These are phyloP conservation scores for Candida silvatica DNA, from an alignment of 805 yeast genomes.

Conservation along the genomic window DNA sequence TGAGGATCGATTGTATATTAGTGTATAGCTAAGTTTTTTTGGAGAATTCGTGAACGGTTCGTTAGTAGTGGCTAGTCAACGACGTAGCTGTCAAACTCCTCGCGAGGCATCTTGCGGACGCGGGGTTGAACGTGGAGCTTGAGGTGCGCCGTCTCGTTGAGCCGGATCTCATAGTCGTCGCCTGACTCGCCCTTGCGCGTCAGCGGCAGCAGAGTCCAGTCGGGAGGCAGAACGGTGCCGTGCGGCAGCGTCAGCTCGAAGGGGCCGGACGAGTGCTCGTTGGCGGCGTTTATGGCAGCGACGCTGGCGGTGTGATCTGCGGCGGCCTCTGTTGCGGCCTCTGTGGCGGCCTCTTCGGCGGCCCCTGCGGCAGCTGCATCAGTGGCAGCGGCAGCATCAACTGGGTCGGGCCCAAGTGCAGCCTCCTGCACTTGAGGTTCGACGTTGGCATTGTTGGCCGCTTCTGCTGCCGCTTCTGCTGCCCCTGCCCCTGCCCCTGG, in stretches of 20 bases:
- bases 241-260: conserved; percentile 12
- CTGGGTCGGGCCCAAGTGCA: neutral
- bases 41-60: no score
- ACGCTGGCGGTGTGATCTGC: neutral
- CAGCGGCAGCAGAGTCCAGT: conserved; percentile 22
- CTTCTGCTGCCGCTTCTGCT: neutral
- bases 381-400: neutral
- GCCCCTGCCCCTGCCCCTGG: neutral
- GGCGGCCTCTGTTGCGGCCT: neutral
- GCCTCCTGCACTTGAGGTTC: neutral
- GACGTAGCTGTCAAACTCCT: conserved; percentile 1
- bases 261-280: no score
- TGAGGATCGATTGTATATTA: no score
- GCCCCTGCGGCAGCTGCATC: neutral
- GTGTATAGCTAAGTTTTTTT: no score
- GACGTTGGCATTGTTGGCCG: conserved; percentile 3
- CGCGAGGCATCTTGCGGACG: neutral
- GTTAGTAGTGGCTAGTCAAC: no score
- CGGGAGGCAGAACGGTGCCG: conserved; percentile 23
- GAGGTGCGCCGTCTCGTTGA: conserved; percentile 1
- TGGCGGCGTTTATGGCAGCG: neutral
- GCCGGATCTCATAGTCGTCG: neutral
- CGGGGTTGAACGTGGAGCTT: neutral
- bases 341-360: neutral
- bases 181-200: conserved; percentile 1